A percentile compares a stretch with the other conserved stretches of the same genome.
phyloP scores from a whole-genome alignment of 257 asterid genomes.

The Dorcoceras hygrometricum region DNA sequence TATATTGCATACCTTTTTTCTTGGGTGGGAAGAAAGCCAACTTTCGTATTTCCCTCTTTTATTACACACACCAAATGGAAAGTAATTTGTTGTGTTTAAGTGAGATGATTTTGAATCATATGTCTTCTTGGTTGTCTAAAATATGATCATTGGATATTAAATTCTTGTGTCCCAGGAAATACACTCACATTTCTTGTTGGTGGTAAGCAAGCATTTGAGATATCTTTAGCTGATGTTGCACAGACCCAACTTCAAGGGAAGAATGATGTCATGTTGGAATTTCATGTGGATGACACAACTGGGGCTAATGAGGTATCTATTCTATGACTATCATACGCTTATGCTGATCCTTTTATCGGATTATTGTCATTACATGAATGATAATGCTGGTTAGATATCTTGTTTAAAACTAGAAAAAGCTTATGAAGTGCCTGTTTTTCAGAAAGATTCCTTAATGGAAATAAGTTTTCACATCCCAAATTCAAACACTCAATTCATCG shows the following conservation, averaged over 20 bases:
- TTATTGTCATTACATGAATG: not conserved
- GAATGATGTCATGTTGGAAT: conserved; percentile 91
- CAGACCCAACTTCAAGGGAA: conserved; percentile 98
- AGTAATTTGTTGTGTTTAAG: not conserved
- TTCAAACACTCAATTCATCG: conserved; percentile 87
- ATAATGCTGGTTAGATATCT: not conserved
- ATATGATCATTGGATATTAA: conserved; percentile 2
- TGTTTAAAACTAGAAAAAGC: not conserved
- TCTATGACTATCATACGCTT: conserved; percentile 1
- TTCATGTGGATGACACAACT: conserved; percentile 93
- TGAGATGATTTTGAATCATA: not conserved
- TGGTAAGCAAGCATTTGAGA: conserved; percentile 86
- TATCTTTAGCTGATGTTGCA: conserved; percentile 91
- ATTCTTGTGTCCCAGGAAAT: conserved; percentile 48
- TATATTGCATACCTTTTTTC: no score
- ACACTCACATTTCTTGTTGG: conserved; percentile 80
- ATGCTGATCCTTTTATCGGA: not conserved
- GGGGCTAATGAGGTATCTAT: conserved; percentile 83
- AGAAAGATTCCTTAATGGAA: conserved; percentile 99
- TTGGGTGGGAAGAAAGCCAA: not conserved
- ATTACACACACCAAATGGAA: not conserved
- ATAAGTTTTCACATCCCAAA: conserved; percentile 91
- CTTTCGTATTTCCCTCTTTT: not conserved
- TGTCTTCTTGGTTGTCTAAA: not conserved
- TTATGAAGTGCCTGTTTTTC: conserved; percentile 23